Conservation (phyloP, 2,329 filamentous ascomycete species). For the Emergomyces africanus region DNA sequence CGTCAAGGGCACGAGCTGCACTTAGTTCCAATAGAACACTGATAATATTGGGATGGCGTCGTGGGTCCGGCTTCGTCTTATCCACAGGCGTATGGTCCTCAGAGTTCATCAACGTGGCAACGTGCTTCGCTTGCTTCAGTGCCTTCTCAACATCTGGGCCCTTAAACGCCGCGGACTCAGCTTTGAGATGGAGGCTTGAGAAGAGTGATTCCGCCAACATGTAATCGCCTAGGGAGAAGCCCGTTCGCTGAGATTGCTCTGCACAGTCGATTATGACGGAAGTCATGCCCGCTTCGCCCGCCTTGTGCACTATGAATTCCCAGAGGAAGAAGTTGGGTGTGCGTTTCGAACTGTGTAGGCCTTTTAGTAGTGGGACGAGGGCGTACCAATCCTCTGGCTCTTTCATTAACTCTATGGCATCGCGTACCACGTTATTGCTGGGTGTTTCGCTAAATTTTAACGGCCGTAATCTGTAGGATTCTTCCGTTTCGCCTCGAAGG, state of each 20-base stretch:
- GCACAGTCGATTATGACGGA: constrained; percentile 25
- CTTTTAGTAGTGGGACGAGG: constrained; percentile 28
- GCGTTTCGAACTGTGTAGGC: constrained; percentile 21
- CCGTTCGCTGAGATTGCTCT: constrained; percentile 23
- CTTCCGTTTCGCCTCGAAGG: constrained; percentile 21
- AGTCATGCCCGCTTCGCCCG: constrained; percentile 23
- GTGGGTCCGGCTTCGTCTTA: constrained; percentile 19
- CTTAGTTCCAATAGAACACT: constrained; percentile 33
- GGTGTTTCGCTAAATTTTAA: constrained; percentile 23
- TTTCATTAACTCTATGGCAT: constrained; percentile 25
- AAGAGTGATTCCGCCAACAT: constrained; percentile 23
- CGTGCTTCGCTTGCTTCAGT: constrained; percentile 21
- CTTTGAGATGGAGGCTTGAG: constrained; percentile 25
- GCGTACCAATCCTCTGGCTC: constrained; percentile 29
- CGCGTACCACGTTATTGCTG: constrained; percentile 18
- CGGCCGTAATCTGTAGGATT: constrained; percentile 27
- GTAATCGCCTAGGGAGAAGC: constrained; percentile 21
- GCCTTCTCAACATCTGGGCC: constrained; percentile 19
- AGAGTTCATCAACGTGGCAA: constrained; percentile 24
- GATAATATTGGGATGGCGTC: constrained; percentile 29
- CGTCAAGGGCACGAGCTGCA: constrained; percentile 29
- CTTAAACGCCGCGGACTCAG: constrained; percentile 22
- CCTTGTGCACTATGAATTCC: constrained; percentile 27
- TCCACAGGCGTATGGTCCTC: constrained; percentile 19
- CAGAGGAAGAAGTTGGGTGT: constrained; percentile 14